Base-by-base conservation (phyloP, 2,329 filamentous ascomycete species). In the Colletotrichum sp. region DNA sequence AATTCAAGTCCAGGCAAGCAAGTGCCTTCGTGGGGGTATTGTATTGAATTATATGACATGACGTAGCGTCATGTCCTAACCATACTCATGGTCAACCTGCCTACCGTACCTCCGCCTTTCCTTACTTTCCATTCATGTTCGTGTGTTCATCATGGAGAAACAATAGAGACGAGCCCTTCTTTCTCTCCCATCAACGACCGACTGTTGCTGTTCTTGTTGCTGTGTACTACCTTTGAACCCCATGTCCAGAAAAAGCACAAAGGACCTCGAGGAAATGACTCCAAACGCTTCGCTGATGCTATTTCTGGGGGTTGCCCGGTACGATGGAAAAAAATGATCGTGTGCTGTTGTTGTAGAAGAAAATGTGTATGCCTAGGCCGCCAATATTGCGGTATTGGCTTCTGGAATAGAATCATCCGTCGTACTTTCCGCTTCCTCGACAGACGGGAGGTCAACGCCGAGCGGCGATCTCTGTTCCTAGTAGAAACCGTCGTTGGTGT, bases 261-360 rank as follows among this genome's bases (percentile, higher is more conserved):
- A 65, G 44, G 34, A 64, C 26, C 64, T 73, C 70, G 64, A 73
- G 57, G 57, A 70, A 74, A 76, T 60, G 76, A 77, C 77, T 78
- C 77, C 76, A n/a, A 73, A 78, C 77, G 76, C 77, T 71, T 73
- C 76, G 77, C 77, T 77, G 72, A 77, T 78, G 77, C 76, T 73
- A 76, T 77, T 78, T 77, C 71, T 78, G 68, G 75, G 75, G 68
- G 59, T 66, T 71, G 16, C 75, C 71, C 75, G 55, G 28, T 60
- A 66, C 16, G 39, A 30, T 52, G 30, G 52, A 49, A 52, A 52
- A 49, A 52, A 21, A 16, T 73, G 21, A 68, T 59, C 21, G 73
- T 69, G 32, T 73, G 57, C 32, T 64, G 44, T 64, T 69, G 32
- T 64, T 69, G 21, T 34, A 64, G 55, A 63, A 66, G 30, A 60